Percentiles rank a stretch among this genome's conserved stretches.
These are phyloP conservation scores for Fomitopsis palustris DNA, from an alignment of 1,284 basidiomycete genomes.

Conservation along the genomic window DNA sequence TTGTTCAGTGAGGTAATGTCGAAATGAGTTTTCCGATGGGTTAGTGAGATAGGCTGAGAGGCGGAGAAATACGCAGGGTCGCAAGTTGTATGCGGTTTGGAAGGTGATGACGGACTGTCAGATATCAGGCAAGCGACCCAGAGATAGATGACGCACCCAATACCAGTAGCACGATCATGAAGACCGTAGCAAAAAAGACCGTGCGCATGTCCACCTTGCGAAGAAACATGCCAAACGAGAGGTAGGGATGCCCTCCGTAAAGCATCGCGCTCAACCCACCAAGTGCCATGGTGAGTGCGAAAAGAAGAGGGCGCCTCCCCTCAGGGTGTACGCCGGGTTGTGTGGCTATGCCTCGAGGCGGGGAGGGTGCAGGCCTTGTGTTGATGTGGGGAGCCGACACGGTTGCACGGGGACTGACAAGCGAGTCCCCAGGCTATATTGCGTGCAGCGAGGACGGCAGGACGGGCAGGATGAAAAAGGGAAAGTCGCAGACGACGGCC, in stretches of 20 bases:
- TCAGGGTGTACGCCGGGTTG: constrained; percentile 23
- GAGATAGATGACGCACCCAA: constrained; percentile 52
- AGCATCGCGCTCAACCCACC: constrained; percentile 58
- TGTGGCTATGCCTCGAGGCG: constrained; percentile 38
- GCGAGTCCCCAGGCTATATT: constrained; percentile 3
- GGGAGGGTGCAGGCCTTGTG: constrained; percentile 24
- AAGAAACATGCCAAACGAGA: constrained; percentile 43
- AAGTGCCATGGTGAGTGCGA: constrained; percentile 62
- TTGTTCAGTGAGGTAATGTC: constrained; percentile 91
- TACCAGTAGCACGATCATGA: constrained; percentile 63
- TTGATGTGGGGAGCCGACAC: constrained; percentile 34
- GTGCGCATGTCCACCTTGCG: constrained; percentile 64
- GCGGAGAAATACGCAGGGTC: constrained; percentile 7
- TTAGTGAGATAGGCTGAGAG: constrained; percentile 86
- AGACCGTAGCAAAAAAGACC: constrained; percentile 61
- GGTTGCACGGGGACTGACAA: constrained; percentile 35
- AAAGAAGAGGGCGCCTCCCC: constrained; percentile 33
- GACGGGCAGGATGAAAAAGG: constrained; percentile 1
- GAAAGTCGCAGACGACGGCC: background rate
- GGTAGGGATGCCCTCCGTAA: constrained; percentile 48
- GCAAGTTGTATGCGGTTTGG: background rate
- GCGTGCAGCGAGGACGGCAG: background rate
- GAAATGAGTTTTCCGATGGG: constrained; percentile 89
- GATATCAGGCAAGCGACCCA: constrained; percentile 2
- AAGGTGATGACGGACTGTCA: background rate